These are phyloP conservation scores for Strombidium stylifer DNA, from an alignment of 73 alveolate genomes.

Conservation along the genomic window DNA sequence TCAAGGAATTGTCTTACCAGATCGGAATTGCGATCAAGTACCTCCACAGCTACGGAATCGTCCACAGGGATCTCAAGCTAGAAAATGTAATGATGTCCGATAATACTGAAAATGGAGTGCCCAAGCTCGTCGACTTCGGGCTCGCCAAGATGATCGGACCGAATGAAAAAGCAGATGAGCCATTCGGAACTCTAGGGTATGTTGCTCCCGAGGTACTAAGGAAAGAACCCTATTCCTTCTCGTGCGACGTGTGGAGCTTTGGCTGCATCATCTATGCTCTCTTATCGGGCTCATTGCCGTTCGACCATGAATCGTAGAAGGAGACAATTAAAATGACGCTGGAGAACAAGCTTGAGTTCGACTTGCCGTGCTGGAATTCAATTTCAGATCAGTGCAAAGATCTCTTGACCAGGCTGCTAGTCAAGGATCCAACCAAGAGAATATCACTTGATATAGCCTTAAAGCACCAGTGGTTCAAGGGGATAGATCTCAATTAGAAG, in stretches of 20 bases:
- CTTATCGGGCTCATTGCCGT: constrained; percentile 55
- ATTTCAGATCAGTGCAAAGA: background rate
- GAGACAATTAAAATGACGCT: background rate
- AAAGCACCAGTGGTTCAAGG: background rate
- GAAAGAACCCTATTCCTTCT: constrained; percentile 66
- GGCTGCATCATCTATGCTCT: constrained; percentile 48
- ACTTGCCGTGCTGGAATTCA: background rate
- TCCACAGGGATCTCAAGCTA: constrained; percentile 65
- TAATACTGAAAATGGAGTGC: constrained; percentile 28
- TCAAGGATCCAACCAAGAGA: background rate
- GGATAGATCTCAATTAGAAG: too few species aligned
- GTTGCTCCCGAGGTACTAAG: constrained; percentile 79
- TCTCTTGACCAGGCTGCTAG: background rate
- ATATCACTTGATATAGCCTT: background rate
- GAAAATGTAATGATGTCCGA: constrained; percentile 55
- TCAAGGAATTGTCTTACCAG: constrained; percentile 19
- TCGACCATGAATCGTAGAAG: constrained; percentile 11
- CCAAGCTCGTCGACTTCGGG: constrained; percentile 56
- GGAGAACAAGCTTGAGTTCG: background rate
- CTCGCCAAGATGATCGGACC: constrained; percentile 54
- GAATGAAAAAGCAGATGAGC: constrained; percentile 40
- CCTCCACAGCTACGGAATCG: constrained; percentile 50
- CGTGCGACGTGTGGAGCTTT: constrained; percentile 63
- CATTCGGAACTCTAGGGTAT: constrained; percentile 57
- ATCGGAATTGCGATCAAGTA: constrained; percentile 42